Evolutionary conservation across 805 yeast species (phyloP), one percentile per base, ranked within the genome.

Genomic region (Saccharomycopsis fermentans): DNA sequence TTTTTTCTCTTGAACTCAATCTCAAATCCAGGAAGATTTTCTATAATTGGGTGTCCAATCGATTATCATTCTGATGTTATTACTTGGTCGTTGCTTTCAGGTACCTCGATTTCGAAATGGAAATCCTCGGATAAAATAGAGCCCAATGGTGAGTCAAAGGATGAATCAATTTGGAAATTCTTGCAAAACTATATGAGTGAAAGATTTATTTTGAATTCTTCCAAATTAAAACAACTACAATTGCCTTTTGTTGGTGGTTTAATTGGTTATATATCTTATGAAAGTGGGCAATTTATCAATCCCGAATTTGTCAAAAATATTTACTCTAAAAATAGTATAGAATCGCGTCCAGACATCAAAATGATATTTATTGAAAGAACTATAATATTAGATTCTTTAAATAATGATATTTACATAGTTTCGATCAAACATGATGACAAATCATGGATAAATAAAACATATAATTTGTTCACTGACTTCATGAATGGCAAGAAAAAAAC

Each of bases 211-310:
- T 65, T 53, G 50, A 58, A 34, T 11, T 53, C 56, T 8, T 17
- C 57, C 43, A 47, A 55, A 19, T 6, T 35, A 8, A 24, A 50
- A 17, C 27, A 35, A 47, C 52, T 48, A 32, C 50, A 73, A 0
- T 72, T 89, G 19, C 96, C 96, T 1, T 94, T 94, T 65, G 73
- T 82, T 58, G 98, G 99, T n/a, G 99, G 99, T 0, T 76, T 88
- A 35, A 74, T 91, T 57, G 99, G 99, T 4, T 75, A 86, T 48
- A 70, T 94, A 11, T 86, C 96, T 0, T 94, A 94, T 68, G 99
- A 92, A 68, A 92, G 87, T 71, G 96, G 96, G 0, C 78, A 79
- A 27, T 77, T 75, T 55, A 65, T 76, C 1, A 52, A 55, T 29
- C 6, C 40, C 3, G 55, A 52, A 9, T 26, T 24, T 14, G 37